Evolutionary conservation across 208 protist species (phyloP), one percentile per base, ranked within the genome.

Genomic region (Porcisia deanei): DNA sequence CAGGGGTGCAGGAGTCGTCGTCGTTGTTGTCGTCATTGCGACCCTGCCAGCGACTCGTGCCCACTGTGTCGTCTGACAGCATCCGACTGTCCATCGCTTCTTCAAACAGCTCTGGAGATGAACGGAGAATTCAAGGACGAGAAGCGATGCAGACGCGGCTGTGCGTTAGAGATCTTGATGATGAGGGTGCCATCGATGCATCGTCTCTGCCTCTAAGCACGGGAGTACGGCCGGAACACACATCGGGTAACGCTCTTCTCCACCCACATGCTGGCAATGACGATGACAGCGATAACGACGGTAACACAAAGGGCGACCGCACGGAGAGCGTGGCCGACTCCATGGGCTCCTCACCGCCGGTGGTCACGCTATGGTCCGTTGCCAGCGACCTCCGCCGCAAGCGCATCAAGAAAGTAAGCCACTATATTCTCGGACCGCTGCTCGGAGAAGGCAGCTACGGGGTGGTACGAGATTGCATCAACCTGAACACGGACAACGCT

Each of bases 351-450:
- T 76, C 58, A 14, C 82, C 88, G 1, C 41, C 84, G 1, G 78
- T 73, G 4, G 81, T 95, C 30, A 93, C 91, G 37, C 76, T 95
- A 0, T 73, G 84, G 77, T 78, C 82, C 5, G 85, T 89, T 30
- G 75, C 70, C 30, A 41, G 67, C 43, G 78, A 87, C 43, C 77
- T 90, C 2, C 85, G 91, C 22, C 82, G 87, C 20, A 97, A 97
- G 79, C 89, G 89, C 43, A 84, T 95, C 47, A 97, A 97, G 80
- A 84, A 89, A 69, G 89, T 97, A 16, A 92, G 85, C 59, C 82
- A 85, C 75, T 97, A 97, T 80, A 87, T 97, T 57, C 80, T 97
- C 14, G 93, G 93, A 20, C 83, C 89, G 4, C 75, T 97, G 25
- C 79, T 95, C 14, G 93, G 93, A 1, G 93, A 97, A 68, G 93